Evolutionary conservation across 2,329 filamentous ascomycete genomes (phyloP), one percentile per base, ranked within the genome.

Genomic region (Alternaria novae-zelandiae): DNA sequence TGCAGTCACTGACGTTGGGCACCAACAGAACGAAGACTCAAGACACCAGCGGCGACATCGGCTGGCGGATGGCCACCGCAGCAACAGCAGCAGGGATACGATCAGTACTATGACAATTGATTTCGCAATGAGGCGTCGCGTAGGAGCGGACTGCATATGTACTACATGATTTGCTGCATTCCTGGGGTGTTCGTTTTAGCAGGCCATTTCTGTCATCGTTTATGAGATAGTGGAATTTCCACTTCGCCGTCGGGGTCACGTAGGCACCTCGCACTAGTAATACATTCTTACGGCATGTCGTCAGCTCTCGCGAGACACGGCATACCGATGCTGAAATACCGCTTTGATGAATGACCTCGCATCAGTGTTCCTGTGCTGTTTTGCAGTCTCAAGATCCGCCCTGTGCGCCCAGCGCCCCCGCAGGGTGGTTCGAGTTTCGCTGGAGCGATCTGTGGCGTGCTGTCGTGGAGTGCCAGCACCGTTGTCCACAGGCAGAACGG

Each of bases 11-110:
- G 66, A 79, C 73, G 44, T 64, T 57, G 54, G 61, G 62, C 55
- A 57, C 56, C 57, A 66, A 73, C 72, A 83, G 81, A 83, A 73
- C 81, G 81, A 60, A 74, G 81, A 75, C 72, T 82, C 17, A 83
- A 78, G 70, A 74, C 74, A 54, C 74, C 78, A 49, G 74, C 71
- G 56, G 73, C 71, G 57, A 78, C 78, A 54, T 77, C 76, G 73
- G 72, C 72, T 61, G 75, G 74, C 51, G 72, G 73, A 54, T 77
- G 75, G 76, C 68, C 70, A 60, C 74, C 75, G 63, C 74, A 76
- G 54, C 74, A 58, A 13, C 58, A 76, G 61, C 74, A 79, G 72
- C 75, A 79, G 64, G 78, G 76, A 63, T 79, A 79, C 62, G 79
- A 81, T 43, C 65, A 67, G 66, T 80, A 80, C 69, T 78, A 80